These are phyloP conservation scores for Globisporangium barbulae DNA, from an alignment of 352 stramenopile species.

Conservation along the genomic window DNA sequence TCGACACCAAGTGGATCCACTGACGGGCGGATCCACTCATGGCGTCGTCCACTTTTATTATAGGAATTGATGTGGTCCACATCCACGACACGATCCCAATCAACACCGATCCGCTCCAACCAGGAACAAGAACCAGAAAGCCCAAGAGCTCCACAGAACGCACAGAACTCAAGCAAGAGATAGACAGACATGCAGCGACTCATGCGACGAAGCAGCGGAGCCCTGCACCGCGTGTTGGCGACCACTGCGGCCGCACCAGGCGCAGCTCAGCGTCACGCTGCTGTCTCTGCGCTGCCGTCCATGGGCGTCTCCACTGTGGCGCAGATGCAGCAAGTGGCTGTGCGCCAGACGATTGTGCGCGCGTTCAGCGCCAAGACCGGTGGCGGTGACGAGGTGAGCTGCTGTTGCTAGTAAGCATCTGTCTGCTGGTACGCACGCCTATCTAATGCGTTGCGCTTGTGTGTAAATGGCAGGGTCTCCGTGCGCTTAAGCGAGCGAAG, in stretches of 20 bases:
- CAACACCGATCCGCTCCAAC: constrained; percentile 1
- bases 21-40: not conserved
- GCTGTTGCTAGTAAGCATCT: not conserved
- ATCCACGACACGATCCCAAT: not conserved
- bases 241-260: not conserved
- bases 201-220: not conserved
- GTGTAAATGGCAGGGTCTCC: constrained; percentile 22
- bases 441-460: not conserved
- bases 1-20: not conserved
- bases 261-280: not conserved
- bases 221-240: not conserved
- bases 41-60: not conserved
- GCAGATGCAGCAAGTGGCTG: not conserved
- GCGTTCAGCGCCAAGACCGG: constrained; percentile 20
- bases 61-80: not conserved
- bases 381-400: constrained; percentile 1
- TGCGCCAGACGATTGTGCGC: constrained; percentile 10
- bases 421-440: not conserved
- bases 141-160: not conserved
- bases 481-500: constrained; percentile 60
- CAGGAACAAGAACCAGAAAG: not conserved
- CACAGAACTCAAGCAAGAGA: not conserved
- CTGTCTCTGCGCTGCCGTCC: not conserved
- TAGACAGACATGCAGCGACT: constrained; percentile 9
- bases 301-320: not conserved